These are phyloP conservation scores for Panicum hallii DNA, from an alignment of 202 grass and related monocot genomes.

Conservation along the genomic window DNA sequence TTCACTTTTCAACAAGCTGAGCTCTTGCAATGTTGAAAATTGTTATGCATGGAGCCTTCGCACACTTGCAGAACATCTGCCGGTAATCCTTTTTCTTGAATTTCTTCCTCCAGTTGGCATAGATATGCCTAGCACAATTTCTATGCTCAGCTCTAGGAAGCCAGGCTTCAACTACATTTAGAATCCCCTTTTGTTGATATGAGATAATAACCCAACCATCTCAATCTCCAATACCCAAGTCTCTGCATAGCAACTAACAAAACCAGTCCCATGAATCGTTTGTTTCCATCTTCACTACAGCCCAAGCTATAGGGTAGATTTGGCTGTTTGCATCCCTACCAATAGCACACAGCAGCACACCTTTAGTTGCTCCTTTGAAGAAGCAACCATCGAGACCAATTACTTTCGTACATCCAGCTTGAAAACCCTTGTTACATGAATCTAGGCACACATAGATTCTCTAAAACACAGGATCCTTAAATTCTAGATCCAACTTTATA, in stretches of 20 bases:
- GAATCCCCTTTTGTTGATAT: background rate
- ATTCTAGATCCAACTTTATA: no score
- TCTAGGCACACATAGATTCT: no score
- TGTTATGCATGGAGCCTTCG: background rate
- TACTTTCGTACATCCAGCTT: background rate
- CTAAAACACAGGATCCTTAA: no score
- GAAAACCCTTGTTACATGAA: no score
- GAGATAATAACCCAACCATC: no score
- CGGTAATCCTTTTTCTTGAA: background rate
- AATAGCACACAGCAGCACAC: background rate
- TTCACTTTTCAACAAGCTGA: background rate
- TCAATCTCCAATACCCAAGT: no score
- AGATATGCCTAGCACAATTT: background rate
- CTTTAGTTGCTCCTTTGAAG: constrained; percentile 9
- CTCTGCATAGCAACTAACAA: background rate
- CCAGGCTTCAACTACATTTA: background rate
- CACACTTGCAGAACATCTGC: background rate
- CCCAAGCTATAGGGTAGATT: constrained; percentile 21
- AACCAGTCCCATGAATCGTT: constrained; percentile 2
- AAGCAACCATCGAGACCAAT: constrained; percentile 27
- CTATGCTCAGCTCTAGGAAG: background rate
- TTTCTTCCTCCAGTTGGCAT: background rate
- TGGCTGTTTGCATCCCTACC: constrained; percentile 24
- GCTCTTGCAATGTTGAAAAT: background rate
- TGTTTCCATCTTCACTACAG: background rate